Evolutionary conservation across 441 rosid species (phyloP).

Genomic region (Euphorbia schlechtendalii): DNA sequence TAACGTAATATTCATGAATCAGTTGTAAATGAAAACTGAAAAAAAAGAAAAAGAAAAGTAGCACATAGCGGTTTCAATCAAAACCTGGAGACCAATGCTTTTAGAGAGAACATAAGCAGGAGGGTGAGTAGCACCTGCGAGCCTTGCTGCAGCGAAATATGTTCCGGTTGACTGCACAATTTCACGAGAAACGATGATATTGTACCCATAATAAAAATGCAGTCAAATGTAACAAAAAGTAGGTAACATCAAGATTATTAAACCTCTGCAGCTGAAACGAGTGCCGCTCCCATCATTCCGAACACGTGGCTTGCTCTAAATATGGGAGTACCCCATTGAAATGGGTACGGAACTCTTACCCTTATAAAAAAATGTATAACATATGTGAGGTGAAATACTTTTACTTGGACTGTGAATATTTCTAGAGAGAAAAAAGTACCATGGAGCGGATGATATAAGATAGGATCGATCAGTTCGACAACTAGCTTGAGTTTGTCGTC

Average conservation of each 20-base stretch:
- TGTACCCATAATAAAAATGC: too few species aligned
- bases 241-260: too few species aligned
- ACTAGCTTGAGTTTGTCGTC: conserved; percentile 46
- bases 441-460: conserved; percentile 76
- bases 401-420: too few species aligned
- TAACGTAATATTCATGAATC: too few species aligned
- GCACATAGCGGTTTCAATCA: conserved; percentile 5
- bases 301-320: conserved; percentile 89
- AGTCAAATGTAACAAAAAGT: too few species aligned
- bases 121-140: conserved; percentile 89
- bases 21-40: too few species aligned
- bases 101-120: conserved; percentile 78
- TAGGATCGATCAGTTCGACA: conserved; percentile 69
- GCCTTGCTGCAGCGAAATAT: conserved; percentile 75
- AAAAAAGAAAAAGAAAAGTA: neutral
- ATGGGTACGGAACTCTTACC: conserved; percentile 86
- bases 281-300: conserved; percentile 88
- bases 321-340: conserved; percentile 96
- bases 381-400: neutral
- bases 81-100: conserved; percentile 90
- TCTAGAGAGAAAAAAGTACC: conserved; percentile 46
- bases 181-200: neutral
- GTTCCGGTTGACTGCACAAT: conserved; percentile 70
- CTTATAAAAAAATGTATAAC: conserved; percentile 28
- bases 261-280: conserved; percentile 91